Base-by-base conservation (phyloP, 768 basidiomycete species). In the Agaricus bisporus region DNA sequence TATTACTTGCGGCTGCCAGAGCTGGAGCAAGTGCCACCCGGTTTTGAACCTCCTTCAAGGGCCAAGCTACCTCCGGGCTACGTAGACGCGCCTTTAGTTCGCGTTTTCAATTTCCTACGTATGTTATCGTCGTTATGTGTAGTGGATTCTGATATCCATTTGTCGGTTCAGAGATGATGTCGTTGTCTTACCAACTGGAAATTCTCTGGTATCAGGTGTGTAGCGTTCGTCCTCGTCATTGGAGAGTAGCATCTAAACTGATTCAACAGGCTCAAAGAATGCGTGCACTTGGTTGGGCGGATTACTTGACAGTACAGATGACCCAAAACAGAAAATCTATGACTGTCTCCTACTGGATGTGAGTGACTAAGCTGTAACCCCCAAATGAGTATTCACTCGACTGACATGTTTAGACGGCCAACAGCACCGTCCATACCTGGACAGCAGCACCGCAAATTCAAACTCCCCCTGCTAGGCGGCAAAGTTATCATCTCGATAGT, bases 101-200 rank as follows among this genome's bases (percentile, higher is more conserved):
- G 95, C 39, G 63, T 92, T 6, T 94, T 80, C 69, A 95, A 95
- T 60, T 90, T 95, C 59, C 74, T 98, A 35, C 92, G 94, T 95
- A 66, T 63, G 91, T 61, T 4, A 45, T 14, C 48, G 36, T 56
- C 29, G 39, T 29, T 14, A 38, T 42, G 14, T 22, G 39, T 41
- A 29, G 29, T 53, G 32, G 25, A 26, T 35, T 17, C 56, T 54
- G 46, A 48, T 8, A 25, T 51, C 46, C 45, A 22, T 28, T 36
- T 46, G 14, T 26, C 22, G 36, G 43, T 39, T 22, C 45, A 95
- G 92, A 94, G 65, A 87, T 91, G 75, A 89, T 94, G 81, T 90
- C 91, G 1, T 68, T 97, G 55, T 86, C 90, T 2, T 97, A 97
- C 68, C 94, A 95, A 62, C 76, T 98, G 14, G 95, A 94, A 67